Evolutionary conservation across 2,329 filamentous ascomycete genomes (phyloP), one percentile per base, ranked within the genome.

Genomic region (Myriangium duriaei): DNA sequence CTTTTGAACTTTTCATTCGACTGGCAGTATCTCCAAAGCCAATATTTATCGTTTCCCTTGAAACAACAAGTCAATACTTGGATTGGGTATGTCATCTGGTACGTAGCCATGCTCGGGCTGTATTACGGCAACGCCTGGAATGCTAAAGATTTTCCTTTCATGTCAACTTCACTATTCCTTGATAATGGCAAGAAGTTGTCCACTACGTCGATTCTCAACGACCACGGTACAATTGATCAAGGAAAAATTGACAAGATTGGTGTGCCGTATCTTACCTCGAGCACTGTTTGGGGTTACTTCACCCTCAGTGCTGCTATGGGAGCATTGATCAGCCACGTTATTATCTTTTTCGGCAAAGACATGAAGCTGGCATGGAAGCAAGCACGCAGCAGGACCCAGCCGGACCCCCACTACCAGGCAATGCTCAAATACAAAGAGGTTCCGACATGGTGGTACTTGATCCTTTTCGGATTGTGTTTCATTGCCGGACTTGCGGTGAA

Each of bases 231-330:
- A 11, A 54, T 74, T 14, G 51, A 68, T 43, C 41, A 64, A 39
- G 44, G 50, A 0, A 60, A 62, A 0, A 39, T 74, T 15, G 51
- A 51, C 0, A 47, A 56, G 16, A 59, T 63, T 34, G 71, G 71
- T 2, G 42, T 66, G 2, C 71, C 71, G 0, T 59, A 49, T 5
- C 49, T 74, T 2, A 62, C 62, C 0, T 69, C 67, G 1, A 61
- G 53, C 1, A 73, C 73, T 45, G 46, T 43, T 3, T 51, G 47
- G 26, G 42, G 41, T 3, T 61, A 74, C 58, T 65, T 74, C 43
- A 73, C 73, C 57, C 67, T 69, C 2, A 73, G 74, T 51, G 66
- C 67, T 43, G 69, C 71, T 19, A 75, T 75, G 34, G 71, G 71
- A 2, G 72, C 71, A 4, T 49, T 74, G 15, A 56, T 74, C 17